These are phyloP conservation scores for Pestalotiopsis sp. DNA, from an alignment of 2,329 filamentous ascomycete species.

Conservation along the genomic window DNA sequence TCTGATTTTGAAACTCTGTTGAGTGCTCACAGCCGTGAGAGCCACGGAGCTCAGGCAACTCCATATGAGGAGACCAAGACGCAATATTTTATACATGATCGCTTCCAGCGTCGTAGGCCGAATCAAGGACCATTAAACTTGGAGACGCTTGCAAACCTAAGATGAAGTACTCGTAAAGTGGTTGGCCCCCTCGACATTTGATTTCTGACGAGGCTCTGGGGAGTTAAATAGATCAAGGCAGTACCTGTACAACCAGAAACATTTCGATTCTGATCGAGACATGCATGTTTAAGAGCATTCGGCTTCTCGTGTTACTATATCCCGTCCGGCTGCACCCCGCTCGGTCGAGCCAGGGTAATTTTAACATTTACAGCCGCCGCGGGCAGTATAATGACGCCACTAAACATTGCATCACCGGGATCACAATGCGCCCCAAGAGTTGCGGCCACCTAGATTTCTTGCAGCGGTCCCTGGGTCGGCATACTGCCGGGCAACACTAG, in stretches of 20 bases:
- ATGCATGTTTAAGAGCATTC: not conserved
- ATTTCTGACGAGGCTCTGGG: not conserved
- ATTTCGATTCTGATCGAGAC: not conserved
- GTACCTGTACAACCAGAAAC: not conserved
- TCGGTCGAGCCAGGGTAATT: not conserved
- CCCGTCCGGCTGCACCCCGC: not conserved
- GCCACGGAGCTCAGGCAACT: conserved; percentile 1
- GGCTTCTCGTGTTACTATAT: not conserved
- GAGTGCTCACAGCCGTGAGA: not conserved
- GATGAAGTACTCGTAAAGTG: not conserved
- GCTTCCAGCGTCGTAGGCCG: not conserved
- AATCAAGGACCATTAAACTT: not conserved
- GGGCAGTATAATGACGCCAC: not conserved
- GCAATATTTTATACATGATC: not conserved
- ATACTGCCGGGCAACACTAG: not conserved
- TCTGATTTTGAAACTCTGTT: not conserved
- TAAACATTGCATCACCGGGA: not conserved
- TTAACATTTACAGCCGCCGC: not conserved
- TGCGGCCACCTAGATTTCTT: not conserved
- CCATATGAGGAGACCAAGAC: not conserved
- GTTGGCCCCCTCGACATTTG: not conserved
- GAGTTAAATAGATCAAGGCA: not conserved
- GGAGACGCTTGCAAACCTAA: not conserved
- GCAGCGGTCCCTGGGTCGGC: not conserved
- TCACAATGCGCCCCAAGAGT: not conserved